Evolutionary conservation across 495 filamentous ascomycete species (phyloP), one percentile per base, ranked within the genome.

Genomic region (Delitschia confertaspora): DNA sequence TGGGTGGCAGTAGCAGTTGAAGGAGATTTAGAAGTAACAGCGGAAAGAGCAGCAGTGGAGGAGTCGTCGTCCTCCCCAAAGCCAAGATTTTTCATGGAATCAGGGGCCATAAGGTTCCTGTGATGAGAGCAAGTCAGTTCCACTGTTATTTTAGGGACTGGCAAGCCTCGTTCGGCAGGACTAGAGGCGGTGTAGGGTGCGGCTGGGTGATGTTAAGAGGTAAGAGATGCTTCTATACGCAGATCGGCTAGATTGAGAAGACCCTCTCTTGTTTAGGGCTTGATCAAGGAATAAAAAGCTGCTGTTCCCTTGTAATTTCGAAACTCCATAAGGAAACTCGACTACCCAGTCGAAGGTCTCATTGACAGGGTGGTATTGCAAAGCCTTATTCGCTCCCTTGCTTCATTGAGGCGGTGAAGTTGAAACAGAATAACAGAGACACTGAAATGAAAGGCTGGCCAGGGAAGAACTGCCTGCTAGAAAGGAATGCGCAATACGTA

Each of bases 41-140:
- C 9, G 10, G 43, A 39, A 25, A 43, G 38, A 9, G 42, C 20
- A 21, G 34, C 31, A 20, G 47, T 20, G 6, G 27, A 38, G 14
- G 13, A 7, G 6, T 65, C 58, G 6, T 70, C 60, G 31, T 72
- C 65, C 21, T 85, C 83, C 9, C 67, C 65, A 45, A 93, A 88
- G 1, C 91, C 91, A 18, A 98, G 69, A 51, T 98, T 98, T 64
- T 82, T 82, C 57, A 95, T 85, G 40, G 89, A 79, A 57, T 98
- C 91, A 38, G 76, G 83, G 14, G 87, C 86, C 91, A 98, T 98
- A 23, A 98, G 70, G 59, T 95, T 94, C 57, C 88, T 94, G 53
- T 42, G 8, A 14, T 18, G 25, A 33, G 2, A 9, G 32, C 13
- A 24, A 41, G n/a, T 24, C 16, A 13, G 45, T 55, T n/a, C 18